These are phyloP conservation scores for Globisporangium cederbergense DNA, from an alignment of 352 stramenopile genomes.

Conservation along the genomic window DNA sequence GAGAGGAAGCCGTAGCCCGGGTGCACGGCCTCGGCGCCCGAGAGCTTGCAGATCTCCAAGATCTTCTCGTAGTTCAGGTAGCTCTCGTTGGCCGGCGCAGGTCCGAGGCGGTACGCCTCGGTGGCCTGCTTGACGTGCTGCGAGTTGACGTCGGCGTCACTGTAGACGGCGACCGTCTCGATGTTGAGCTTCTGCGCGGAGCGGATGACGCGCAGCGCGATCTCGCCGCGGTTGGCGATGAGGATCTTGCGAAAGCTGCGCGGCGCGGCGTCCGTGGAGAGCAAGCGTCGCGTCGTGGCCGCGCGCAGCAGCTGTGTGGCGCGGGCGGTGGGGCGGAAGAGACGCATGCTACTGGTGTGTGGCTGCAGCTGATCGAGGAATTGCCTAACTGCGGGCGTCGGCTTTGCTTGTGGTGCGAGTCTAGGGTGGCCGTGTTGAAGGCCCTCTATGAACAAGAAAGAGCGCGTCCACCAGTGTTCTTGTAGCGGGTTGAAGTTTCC, in stretches of 20 bases:
- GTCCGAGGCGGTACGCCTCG: constrained; percentile 70
- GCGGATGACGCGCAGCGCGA: constrained; percentile 83
- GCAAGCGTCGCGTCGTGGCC: constrained; percentile 15
- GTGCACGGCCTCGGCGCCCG: constrained; percentile 81
- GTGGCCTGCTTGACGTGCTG: constrained; percentile 74
- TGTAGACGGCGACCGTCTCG: constrained; percentile 90
- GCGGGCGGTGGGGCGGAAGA: constrained; percentile 10
- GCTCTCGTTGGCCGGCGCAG: constrained; percentile 62
- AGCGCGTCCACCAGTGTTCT: constrained; percentile 7
- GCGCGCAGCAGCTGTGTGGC: constrained; percentile 15
- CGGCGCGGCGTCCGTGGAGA: constrained; percentile 24
- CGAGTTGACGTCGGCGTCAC: constrained; percentile 78
- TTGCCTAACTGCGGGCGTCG: neutral
- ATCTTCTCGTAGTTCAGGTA: constrained; percentile 82
- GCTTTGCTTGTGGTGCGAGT: neutral
- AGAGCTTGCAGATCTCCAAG: constrained; percentile 56
- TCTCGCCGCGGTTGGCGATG: constrained; percentile 90
- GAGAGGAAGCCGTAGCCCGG: constrained; percentile 91
- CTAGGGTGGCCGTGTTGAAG: constrained; percentile 7
- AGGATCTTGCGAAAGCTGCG: constrained; percentile 88
- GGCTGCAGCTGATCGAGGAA: neutral
- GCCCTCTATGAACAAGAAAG: constrained; percentile 10
- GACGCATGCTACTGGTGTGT: constrained; percentile 8
- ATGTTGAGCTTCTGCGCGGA: constrained; percentile 87
- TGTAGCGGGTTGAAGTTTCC: constrained; percentile 18